phyloP scores from a whole-genome alignment of 2,329 filamentous ascomycete species.

The Verticillium tricorpus region DNA sequence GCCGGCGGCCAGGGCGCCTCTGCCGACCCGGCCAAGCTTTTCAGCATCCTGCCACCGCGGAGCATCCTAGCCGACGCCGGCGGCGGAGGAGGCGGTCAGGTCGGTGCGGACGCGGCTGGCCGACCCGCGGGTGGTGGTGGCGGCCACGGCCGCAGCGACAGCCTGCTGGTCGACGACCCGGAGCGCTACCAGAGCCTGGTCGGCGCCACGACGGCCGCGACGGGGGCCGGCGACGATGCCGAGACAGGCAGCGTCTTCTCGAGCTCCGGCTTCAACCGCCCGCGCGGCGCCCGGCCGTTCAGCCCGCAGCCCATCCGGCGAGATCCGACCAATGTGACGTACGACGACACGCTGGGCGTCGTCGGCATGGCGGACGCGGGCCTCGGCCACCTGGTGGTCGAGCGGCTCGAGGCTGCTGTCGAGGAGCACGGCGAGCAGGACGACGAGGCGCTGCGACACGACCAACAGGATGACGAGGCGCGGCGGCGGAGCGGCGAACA shows the following conservation, averaged over 20 bases:
- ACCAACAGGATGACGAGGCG: background rate
- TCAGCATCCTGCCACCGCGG: slow-evolving; percentile 60
- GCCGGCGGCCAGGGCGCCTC: slow-evolving; percentile 22
- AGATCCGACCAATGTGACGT: slow-evolving; percentile 34
- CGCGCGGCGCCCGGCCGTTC: slow-evolving; percentile 53
- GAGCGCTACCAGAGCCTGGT: slow-evolving; percentile 54
- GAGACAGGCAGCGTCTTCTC: slow-evolving; percentile 50
- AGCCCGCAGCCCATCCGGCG: slow-evolving; percentile 50
- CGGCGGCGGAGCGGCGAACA: background rate
- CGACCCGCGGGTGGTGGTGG: slow-evolving; percentile 1
- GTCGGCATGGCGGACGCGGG: background rate
- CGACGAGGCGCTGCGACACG: background rate
- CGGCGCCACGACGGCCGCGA: slow-evolving; percentile 34
- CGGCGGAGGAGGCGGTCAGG: slow-evolving; percentile 23
- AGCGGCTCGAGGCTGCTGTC: slow-evolving; percentile 10
- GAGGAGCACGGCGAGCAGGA: slow-evolving; percentile 13
- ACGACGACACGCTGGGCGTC: slow-evolving; percentile 7
- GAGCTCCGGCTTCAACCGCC: slow-evolving; percentile 44
- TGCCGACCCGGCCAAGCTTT: slow-evolving; percentile 43
- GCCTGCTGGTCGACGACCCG: slow-evolving; percentile 43
- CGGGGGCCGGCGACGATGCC: slow-evolving; percentile 18
- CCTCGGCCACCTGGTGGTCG: background rate
- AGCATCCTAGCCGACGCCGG: slow-evolving; percentile 55
- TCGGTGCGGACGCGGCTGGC: background rate
- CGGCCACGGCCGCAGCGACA: slow-evolving; percentile 46